phyloP scores from a whole-genome alignment of 257 asterid species.

The Capsicum baccatum region DNA sequence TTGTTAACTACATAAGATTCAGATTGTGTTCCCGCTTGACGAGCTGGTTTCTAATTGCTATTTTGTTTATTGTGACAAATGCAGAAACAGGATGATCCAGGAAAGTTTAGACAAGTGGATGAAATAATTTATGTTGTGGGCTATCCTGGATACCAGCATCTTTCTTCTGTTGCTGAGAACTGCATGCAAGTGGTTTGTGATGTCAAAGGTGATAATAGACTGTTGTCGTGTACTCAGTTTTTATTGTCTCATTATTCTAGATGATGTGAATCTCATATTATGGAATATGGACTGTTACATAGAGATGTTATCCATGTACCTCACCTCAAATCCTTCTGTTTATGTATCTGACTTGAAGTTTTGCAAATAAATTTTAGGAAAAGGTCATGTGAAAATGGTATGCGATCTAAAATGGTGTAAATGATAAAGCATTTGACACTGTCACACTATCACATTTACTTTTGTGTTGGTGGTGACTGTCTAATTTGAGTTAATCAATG shows the following conservation, averaged over 20 bases:
- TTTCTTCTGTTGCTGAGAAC: conserved; percentile 68
- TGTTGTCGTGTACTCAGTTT: neutral
- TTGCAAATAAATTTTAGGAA: neutral
- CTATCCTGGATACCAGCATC: conserved; percentile 74
- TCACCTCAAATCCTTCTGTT: too few species aligned
- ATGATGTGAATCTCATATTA: neutral
- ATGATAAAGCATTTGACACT: neutral
- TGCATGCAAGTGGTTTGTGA: conserved; percentile 92
- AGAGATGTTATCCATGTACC: neutral
- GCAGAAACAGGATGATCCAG: conserved; percentile 84
- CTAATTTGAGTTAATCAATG: neutral
- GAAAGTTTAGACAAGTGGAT: conserved; percentile 93
- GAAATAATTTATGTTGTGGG: conserved; percentile 76
- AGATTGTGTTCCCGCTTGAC: conserved; percentile 11
- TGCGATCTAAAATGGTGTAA: neutral
- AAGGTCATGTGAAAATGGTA: neutral
- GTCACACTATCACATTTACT: neutral
- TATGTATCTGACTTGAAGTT: neutral
- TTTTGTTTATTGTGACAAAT: conserved; percentile 25
- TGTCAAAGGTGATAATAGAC: conserved; percentile 64
- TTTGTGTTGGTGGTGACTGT: conserved; percentile 3
- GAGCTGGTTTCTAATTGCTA: neutral
- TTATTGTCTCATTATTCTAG: neutral
- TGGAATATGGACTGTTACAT: neutral
- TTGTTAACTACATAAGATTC: neutral